Percentiles rank a stretch among this genome's conserved stretches.
phyloP scores from a whole-genome alignment of 495 filamentous ascomycete genomes.

The Penicillium cataractarum region DNA sequence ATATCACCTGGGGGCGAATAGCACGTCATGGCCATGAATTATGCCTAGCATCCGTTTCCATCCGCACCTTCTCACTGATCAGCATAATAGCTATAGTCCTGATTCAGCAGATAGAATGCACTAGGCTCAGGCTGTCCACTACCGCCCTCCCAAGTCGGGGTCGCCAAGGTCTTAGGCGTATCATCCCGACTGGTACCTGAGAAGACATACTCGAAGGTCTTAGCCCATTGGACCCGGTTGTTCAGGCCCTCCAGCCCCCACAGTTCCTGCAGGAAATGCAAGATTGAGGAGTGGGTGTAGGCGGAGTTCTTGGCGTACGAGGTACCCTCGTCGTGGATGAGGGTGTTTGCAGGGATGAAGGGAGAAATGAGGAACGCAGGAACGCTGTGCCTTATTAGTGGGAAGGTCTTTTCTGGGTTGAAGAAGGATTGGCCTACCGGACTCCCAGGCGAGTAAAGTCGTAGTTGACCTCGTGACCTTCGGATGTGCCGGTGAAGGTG shows the following conservation, averaged over 20 bases:
- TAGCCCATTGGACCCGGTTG: slow-evolving; percentile 44
- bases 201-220: slow-evolving; percentile 50
- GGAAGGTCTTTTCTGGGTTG: not conserved
- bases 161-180: slow-evolving; percentile 36
- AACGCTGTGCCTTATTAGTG: slow-evolving; percentile 26
- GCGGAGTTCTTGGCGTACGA: slow-evolving; percentile 42
- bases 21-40: not conserved
- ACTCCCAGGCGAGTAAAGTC: slow-evolving; percentile 51
- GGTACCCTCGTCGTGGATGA: slow-evolving; percentile 46
- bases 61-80: not conserved
- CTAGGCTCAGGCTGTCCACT: slow-evolving; percentile 37
- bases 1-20: not conserved
- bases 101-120: slow-evolving; percentile 37
- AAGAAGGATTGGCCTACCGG: slow-evolving; percentile 24
- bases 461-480: slow-evolving; percentile 42
- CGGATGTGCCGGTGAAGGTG: slow-evolving; percentile 41
- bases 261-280: slow-evolving; percentile 46
- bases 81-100: slow-evolving; percentile 38
- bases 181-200: slow-evolving; percentile 28
- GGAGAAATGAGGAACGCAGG: slow-evolving; percentile 52
- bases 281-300: slow-evolving; percentile 49
- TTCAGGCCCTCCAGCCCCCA: slow-evolving; percentile 47
- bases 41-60: not conserved
- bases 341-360: slow-evolving; percentile 40
- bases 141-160: slow-evolving; percentile 39